phyloP scores from a whole-genome alignment of 2,329 filamentous ascomycete genomes.

The Fusarium beomiforme region DNA sequence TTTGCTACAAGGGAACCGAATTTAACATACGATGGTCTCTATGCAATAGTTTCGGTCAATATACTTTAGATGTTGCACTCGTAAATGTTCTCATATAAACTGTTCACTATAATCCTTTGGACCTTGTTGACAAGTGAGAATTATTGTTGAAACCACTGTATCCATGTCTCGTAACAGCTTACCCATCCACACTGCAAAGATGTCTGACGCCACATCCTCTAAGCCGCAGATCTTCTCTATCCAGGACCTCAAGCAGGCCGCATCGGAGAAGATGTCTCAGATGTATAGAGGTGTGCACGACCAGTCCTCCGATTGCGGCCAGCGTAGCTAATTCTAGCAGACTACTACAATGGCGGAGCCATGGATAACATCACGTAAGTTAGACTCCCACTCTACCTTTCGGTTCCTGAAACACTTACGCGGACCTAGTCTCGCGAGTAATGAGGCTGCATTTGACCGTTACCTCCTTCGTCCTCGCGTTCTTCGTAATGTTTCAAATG shows the following conservation, averaged over 20 bases:
- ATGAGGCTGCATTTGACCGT: background rate
- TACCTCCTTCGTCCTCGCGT: background rate
- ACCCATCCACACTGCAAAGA: background rate
- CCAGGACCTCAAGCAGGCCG: slow-evolving; percentile 1
- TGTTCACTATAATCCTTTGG: background rate
- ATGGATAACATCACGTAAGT: background rate
- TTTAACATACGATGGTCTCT: background rate
- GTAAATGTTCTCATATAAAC: background rate
- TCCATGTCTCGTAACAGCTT: background rate
- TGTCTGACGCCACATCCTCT: background rate
- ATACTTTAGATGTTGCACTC: background rate
- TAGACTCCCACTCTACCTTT: background rate
- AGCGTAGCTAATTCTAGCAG: background rate
- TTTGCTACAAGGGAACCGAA: background rate
- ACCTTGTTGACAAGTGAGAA: background rate
- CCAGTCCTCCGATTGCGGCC: background rate
- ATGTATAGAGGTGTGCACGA: background rate
- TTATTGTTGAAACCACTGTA: too few species aligned
- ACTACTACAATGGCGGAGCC: background rate
- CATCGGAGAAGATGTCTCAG: slow-evolving; percentile 2
- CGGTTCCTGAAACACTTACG: background rate
- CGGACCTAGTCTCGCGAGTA: background rate
- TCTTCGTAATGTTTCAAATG: background rate
- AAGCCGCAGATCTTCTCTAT: background rate
- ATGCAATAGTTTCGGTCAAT: too few species aligned